A percentile compares a stretch with the other conserved stretches of the same genome.
phyloP scores from a whole-genome alignment of 768 basidiomycete genomes.

The Pleurotus platypus region DNA sequence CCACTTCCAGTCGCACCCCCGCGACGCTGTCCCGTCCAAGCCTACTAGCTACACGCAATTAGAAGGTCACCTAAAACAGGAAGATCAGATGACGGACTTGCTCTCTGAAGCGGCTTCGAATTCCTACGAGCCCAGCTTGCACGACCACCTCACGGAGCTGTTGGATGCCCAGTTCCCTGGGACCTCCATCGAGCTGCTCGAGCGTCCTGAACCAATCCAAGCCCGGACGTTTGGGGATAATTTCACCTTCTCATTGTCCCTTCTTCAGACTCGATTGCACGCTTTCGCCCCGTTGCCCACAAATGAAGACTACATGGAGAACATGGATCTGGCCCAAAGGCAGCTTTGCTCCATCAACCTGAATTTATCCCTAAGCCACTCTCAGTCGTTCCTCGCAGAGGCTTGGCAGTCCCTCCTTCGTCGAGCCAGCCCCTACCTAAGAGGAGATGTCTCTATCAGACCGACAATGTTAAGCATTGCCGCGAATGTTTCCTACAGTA shows the following conservation, averaged over 20 bases:
- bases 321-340: slow-evolving; percentile 48
- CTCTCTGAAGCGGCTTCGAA: slow-evolving; percentile 67
- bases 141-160: slow-evolving; percentile 53
- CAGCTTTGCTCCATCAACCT: slow-evolving; percentile 75
- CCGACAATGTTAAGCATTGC: slow-evolving; percentile 54
- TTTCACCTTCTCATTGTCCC: slow-evolving; percentile 65
- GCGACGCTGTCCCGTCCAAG: slow-evolving; percentile 35
- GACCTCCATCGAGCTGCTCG: slow-evolving; percentile 62
- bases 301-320: slow-evolving; percentile 36
- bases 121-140: slow-evolving; percentile 68
- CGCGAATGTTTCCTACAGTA: slow-evolving; percentile 58
- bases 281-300: slow-evolving; percentile 32
- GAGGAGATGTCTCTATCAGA: slow-evolving; percentile 55
- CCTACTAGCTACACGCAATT: slow-evolving; percentile 61
- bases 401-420: slow-evolving; percentile 76
- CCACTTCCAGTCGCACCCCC: slow-evolving; percentile 40
- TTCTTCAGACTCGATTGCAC: slow-evolving; percentile 60
- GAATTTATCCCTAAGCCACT: slow-evolving; percentile 81
- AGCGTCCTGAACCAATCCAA: slow-evolving; percentile 52
- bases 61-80: slow-evolving; percentile 51
- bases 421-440: slow-evolving; percentile 59
- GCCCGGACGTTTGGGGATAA: slow-evolving; percentile 79
- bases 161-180: slow-evolving; percentile 53
- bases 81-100: slow-evolving; percentile 64
- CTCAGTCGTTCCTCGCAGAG: slow-evolving; percentile 69